Conservation (phyloP, 2,329 filamentous ascomycete genomes). For the Dendrostoma leiphaemia region DNA sequence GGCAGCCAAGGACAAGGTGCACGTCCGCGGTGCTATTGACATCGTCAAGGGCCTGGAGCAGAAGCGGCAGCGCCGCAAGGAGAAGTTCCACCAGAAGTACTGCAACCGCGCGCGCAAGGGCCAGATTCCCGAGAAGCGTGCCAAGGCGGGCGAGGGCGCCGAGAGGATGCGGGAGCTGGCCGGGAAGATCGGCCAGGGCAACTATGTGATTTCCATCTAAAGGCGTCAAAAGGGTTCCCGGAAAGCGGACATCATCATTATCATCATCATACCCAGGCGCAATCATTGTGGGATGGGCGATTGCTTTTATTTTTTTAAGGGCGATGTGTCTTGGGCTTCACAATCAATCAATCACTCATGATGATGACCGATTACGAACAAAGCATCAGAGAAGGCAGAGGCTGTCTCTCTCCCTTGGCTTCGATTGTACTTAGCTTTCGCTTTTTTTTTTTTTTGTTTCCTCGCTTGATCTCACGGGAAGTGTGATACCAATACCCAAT, state of each 20-base stretch:
- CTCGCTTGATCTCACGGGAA: background rate
- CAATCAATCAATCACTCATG: too few relatives aligned
- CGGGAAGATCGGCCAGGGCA: constrained; percentile 71
- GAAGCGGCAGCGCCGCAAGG: constrained; percentile 87
- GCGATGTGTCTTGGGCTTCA: too few relatives aligned
- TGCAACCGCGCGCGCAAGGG: constrained; percentile 78
- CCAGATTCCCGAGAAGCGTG: constrained; percentile 57
- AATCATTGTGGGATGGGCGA: too few relatives aligned
- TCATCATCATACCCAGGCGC: constrained; percentile 18
- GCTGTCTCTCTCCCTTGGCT: constrained; percentile 16
- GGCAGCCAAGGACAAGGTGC: constrained; percentile 47
- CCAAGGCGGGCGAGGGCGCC: constrained; percentile 80
- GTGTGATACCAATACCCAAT: constrained; percentile 15
- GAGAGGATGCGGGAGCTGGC: constrained; percentile 92
- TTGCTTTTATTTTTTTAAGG: constrained; percentile 17
- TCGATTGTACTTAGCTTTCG: constrained; percentile 22
- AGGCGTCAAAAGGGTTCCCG: constrained; percentile 15
- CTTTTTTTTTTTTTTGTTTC: constrained; percentile 19
- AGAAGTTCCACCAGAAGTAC: constrained; percentile 88
- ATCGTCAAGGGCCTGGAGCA: constrained; percentile 95
- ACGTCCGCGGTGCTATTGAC: constrained; percentile 90
- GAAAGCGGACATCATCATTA: constrained; percentile 3
- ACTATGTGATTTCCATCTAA: constrained; percentile 75
- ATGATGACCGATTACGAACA: constrained; percentile 23
- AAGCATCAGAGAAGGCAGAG: constrained; percentile 19